phyloP scores from a whole-genome alignment of 805 yeast species.

The Candida sakaeoensis region DNA sequence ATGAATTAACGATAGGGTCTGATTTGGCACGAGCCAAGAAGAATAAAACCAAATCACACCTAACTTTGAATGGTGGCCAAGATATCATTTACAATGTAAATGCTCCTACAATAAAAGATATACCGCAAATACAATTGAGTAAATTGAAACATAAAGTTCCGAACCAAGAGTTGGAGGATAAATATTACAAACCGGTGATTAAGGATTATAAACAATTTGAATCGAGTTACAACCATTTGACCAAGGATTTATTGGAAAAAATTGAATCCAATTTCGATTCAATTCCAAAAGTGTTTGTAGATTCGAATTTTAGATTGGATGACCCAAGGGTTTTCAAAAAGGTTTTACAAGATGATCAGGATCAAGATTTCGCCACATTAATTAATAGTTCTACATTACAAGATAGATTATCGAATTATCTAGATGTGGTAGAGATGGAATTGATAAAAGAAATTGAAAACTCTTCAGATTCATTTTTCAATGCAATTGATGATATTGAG shows the following conservation, averaged over 20 bases:
- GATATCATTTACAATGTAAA: conserved; percentile 43
- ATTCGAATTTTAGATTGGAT: conserved; percentile 70
- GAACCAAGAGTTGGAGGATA: conserved; percentile 17
- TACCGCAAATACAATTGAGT: conserved; percentile 69
- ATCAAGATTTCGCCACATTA: conserved; percentile 21
- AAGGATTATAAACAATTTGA: conserved; percentile 35
- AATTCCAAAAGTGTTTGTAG: conserved; percentile 70
- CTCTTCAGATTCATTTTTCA: conserved; percentile 81
- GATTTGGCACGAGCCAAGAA: conserved; percentile 41
- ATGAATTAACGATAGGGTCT: conserved; percentile 64
- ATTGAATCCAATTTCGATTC: conserved; percentile 13
- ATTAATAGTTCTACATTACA: conserved; percentile 59
- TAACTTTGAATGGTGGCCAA: conserved; percentile 40
- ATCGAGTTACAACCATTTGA: conserved; percentile 32
- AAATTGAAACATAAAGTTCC: conserved; percentile 25
- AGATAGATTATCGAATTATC: conserved; percentile 74
- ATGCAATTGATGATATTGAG: conserved; percentile 76
- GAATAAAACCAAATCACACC: conserved; percentile 29
- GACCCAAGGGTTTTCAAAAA: conserved; percentile 80
- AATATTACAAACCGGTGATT: conserved; percentile 16
- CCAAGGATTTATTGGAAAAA: conserved; percentile 33
- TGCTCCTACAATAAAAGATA: conserved; percentile 77
- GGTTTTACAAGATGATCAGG: conserved; percentile 57
- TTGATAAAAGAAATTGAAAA: conserved; percentile 78
- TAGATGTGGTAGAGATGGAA: conserved; percentile 81